Conservation (phyloP, 176 grass and related monocot species). For the Cenchrus fungigraminus region DNA sequence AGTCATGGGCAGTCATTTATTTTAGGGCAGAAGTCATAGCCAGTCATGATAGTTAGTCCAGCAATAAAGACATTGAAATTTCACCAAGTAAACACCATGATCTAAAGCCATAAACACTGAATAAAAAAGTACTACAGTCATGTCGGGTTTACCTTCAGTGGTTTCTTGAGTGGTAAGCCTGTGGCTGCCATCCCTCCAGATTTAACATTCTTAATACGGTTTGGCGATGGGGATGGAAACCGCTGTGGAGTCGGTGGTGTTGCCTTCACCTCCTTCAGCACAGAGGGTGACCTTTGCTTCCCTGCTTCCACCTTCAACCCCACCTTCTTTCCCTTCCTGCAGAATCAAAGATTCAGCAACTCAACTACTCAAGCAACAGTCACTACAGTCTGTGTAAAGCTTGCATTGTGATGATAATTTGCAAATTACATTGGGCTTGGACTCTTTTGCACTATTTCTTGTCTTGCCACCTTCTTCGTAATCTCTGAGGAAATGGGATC, state of each 20-base stretch:
- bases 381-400: not conserved
- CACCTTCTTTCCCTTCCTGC: conserved; percentile 55
- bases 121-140: conserved; percentile 12
- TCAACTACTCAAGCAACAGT: not conserved
- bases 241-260: conserved; percentile 84
- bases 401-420: not conserved
- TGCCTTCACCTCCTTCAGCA: conserved; percentile 79
- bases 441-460: conserved; percentile 44
- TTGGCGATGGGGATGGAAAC: conserved; percentile 71
- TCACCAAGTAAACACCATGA: not conserved
- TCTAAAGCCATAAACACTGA: not conserved
- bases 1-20: not conserved
- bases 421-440: conserved; percentile 48
- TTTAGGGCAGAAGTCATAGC: not conserved
- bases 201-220: conserved; percentile 57
- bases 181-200: conserved; percentile 34
- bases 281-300: conserved; percentile 55
- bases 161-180: conserved; percentile 71
- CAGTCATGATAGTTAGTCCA: not conserved
- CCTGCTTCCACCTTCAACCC: conserved; percentile 59
- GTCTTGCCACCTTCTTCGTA: conserved; percentile 31
- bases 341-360: conserved; percentile 30
- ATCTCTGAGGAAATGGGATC: not conserved
- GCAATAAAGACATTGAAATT: not conserved
- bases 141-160: conserved; percentile 58